Conservation (phyloP, 257 asterid species). For the Echites panduratus region DNA sequence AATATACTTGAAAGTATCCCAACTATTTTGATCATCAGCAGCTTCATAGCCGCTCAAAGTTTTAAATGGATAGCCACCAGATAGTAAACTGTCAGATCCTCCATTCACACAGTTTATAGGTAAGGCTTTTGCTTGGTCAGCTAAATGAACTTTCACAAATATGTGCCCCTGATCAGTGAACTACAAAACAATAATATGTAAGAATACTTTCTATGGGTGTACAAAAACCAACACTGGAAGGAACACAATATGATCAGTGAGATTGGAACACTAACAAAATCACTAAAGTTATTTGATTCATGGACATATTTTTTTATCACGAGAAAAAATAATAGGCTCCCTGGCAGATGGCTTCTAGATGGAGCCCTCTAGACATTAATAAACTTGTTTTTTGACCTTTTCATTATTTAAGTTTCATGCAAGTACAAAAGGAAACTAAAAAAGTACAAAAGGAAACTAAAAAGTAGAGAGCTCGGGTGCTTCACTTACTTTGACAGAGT, state of each 20-base stretch:
- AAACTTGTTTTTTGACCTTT: not conserved
- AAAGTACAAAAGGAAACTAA: not conserved
- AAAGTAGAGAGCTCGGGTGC: not conserved
- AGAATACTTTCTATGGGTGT: not conserved
- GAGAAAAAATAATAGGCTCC: not conserved
- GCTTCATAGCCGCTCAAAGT: constrained; percentile 81
- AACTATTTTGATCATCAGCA: constrained; percentile 70
- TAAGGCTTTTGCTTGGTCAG: constrained; percentile 45
- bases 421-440: not conserved
- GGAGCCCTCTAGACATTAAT: not conserved
- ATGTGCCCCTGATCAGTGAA: constrained; percentile 87
- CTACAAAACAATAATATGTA: constrained; percentile 28
- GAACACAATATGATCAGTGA: not conserved
- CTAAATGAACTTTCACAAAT: constrained; percentile 77
- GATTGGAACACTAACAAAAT: not conserved
- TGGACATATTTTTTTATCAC: not conserved
- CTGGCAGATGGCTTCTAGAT: not conserved
- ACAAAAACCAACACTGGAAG: not conserved
- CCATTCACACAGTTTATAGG: constrained; percentile 31
- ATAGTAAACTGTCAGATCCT: constrained; percentile 32
- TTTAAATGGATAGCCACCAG: constrained; percentile 32
- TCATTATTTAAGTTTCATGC: not conserved
- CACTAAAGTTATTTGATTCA: not conserved
- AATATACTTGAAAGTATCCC: constrained; percentile 55
- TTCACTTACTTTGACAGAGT: constrained; percentile 86